Conservation (phyloP, 2,329 filamentous ascomycete genomes). For the Xylariaceae sp. region DNA sequence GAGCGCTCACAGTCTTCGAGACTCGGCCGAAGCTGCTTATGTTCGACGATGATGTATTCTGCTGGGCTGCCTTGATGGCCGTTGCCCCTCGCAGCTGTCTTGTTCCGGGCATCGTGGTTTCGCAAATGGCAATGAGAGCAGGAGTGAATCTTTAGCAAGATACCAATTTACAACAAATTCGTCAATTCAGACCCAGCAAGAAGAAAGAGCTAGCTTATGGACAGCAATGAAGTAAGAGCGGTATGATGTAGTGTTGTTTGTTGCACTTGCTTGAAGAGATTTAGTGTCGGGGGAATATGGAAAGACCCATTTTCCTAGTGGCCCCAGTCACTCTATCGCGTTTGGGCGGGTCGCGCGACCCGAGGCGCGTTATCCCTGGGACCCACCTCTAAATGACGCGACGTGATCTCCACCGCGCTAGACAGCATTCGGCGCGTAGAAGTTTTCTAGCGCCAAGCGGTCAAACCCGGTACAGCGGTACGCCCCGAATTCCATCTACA, state of each 20-base stretch:
- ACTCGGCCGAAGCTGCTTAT: conserved; percentile 45
- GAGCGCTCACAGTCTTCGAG: conserved; percentile 38
- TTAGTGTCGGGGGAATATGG: too few species aligned
- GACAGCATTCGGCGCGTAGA: background rate
- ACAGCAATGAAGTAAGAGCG: too few species aligned
- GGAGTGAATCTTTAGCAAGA: background rate
- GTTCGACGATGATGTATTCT: conserved; percentile 30
- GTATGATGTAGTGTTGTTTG: too few species aligned
- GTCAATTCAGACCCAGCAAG: too few species aligned
- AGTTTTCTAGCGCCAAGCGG: background rate
- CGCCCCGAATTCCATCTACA: background rate
- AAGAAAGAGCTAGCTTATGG: too few species aligned
- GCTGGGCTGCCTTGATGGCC: conserved; percentile 22
- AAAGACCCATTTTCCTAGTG: too few species aligned
- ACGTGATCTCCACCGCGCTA: background rate
- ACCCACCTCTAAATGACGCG: background rate
- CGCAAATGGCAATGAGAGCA: background rate
- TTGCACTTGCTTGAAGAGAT: too few species aligned
- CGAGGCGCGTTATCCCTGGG: background rate
- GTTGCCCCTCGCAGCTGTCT: conserved; percentile 28
- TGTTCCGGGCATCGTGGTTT: conserved; percentile 27
- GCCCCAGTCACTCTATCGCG: background rate
- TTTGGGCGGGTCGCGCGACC: background rate
- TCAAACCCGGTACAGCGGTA: background rate
- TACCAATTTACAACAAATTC: too few species aligned